A percentile compares a stretch with the other conserved stretches of the same genome.
phyloP scores from a whole-genome alignment of 2,329 filamentous ascomycete species.

The Didymella exigua region DNA sequence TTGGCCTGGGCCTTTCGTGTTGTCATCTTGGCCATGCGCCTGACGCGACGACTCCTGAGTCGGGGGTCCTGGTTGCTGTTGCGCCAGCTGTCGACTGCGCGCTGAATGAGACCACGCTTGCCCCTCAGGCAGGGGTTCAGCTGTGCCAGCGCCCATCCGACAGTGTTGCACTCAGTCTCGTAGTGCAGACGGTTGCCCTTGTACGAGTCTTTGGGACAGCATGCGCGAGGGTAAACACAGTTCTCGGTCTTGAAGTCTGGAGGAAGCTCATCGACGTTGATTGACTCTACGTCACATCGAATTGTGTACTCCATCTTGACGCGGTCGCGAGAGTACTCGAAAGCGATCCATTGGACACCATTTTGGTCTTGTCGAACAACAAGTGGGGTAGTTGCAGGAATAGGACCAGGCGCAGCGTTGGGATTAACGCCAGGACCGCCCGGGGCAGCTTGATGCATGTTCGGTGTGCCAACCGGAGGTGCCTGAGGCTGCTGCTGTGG shows the following conservation, averaged over 20 bases:
- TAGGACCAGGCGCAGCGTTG: constrained; percentile 92
- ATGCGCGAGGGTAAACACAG: constrained; percentile 95
- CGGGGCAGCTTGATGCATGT: constrained; percentile 48
- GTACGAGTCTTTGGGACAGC: constrained; percentile 94
- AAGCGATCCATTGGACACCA: constrained; percentile 98
- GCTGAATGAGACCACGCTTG: constrained; percentile 93
- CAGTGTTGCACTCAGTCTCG: constrained; percentile 97
- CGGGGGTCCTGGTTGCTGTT: constrained; percentile 98
- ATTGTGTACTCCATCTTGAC: constrained; percentile 99
- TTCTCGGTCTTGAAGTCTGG: constrained; percentile 97
- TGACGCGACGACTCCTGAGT: constrained; percentile 86
- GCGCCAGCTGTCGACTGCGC: constrained; percentile 96
- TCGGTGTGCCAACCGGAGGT: constrained; percentile 49
- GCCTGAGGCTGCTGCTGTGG: constrained; percentile 49
- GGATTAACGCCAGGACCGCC: constrained; percentile 69
- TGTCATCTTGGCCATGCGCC: constrained; percentile 95
- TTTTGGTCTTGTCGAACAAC: constrained; percentile 95
- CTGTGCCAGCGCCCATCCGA: constrained; percentile 98
- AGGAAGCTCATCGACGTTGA: constrained; percentile 83
- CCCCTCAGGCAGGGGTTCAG: constrained; percentile 88
- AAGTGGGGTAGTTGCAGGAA: constrained; percentile 92
- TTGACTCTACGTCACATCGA: constrained; percentile 94
- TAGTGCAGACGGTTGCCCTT: constrained; percentile 94
- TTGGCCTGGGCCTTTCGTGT: constrained; percentile 74
- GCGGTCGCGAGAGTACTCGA: constrained; percentile 94